phyloP scores from a whole-genome alignment of 306 rosid genomes.

The Benincasa hispida region DNA sequence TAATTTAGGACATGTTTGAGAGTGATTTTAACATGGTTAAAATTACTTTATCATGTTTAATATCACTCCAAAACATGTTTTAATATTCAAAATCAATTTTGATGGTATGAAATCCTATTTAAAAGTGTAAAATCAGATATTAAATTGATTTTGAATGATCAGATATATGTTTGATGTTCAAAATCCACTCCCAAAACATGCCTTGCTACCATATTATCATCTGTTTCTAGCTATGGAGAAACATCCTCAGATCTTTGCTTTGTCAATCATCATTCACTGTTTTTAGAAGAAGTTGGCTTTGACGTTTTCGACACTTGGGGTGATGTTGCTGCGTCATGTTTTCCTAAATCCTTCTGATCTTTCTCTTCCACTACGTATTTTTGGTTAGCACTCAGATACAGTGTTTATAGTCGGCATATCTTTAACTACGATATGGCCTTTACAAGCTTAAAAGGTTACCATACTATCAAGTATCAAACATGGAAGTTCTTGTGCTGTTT shows the following conservation, averaged over 20 bases:
- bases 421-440: background rate
- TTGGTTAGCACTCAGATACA: background rate
- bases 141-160: background rate
- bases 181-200: background rate
- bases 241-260: background rate
- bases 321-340: background rate
- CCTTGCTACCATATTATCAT: background rate
- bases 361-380: background rate
- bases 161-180: no score
- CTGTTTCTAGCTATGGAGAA: background rate
- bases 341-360: background rate
- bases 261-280: background rate
- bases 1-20: background rate
- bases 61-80: background rate
- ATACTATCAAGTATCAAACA: background rate
- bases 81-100: background rate
- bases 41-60: background rate
- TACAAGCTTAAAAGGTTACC: background rate
- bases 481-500: background rate
- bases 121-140: background rate
- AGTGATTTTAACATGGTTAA: no score
- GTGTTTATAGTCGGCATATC: background rate
- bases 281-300: background rate
- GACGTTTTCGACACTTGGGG: background rate
- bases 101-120: no score